A percentile compares a stretch with the other conserved stretches of the same genome.
Evolutionary conservation across 805 yeast genomes (phyloP).

Genomic region (Schizosaccharomyces osmophilus): DNA sequence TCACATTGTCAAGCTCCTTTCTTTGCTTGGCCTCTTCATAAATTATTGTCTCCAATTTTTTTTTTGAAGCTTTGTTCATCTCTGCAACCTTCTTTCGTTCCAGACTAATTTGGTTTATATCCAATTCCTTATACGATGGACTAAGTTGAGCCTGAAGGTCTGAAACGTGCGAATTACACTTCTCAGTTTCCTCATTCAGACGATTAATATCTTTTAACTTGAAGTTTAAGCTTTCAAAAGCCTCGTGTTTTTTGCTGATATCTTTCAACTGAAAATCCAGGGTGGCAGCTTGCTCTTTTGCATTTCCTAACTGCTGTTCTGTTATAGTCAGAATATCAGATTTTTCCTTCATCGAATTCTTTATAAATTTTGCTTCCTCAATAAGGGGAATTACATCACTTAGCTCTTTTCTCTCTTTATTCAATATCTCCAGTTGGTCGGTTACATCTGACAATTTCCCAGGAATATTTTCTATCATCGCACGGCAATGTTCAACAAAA

Average conservation of each 20-base stretch:
- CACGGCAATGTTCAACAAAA: constrained; percentile 15
- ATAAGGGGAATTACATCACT: neutral
- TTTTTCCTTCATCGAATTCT: no score
- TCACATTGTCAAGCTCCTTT: neutral
- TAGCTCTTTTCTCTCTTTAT: neutral
- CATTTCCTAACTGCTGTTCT: no score
- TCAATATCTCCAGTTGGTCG: neutral
- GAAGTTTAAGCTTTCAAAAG: no score
- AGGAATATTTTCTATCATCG: neutral
- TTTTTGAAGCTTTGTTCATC: neutral
- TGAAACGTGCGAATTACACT: neutral
- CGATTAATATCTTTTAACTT: no score
- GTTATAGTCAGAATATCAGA: no score
- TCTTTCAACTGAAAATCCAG: no score
- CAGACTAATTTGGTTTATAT: neutral
- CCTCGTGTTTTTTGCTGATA: no score
- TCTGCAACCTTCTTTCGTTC: neutral
- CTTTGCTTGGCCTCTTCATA: neutral
- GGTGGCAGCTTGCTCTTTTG: no score
- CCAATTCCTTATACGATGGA: neutral
- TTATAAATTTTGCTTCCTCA: no score
- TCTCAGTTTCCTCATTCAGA: neutral
- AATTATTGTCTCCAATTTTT: neutral
- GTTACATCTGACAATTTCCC: neutral
- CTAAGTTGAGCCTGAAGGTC: neutral